These are phyloP conservation scores for Colletotrichum magnum DNA, from an alignment of 2,329 filamentous ascomycete genomes.

Conservation along the genomic window DNA sequence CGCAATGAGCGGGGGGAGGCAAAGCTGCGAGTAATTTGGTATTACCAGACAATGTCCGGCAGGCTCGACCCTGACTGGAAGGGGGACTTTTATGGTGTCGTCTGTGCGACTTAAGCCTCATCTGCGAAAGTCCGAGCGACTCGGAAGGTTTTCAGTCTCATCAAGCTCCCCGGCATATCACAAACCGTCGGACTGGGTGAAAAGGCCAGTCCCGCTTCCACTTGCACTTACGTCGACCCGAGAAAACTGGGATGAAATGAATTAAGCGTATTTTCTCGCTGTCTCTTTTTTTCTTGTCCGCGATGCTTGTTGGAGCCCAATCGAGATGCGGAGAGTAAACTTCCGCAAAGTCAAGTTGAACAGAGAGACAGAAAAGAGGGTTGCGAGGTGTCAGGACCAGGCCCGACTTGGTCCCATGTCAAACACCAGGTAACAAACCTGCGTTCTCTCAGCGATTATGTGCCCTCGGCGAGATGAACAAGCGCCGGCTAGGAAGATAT, in stretches of 20 bases:
- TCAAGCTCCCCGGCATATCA: constrained; percentile 10
- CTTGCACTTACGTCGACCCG: background rate
- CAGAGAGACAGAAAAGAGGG: background rate
- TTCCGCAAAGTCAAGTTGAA: no score
- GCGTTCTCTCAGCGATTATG: background rate
- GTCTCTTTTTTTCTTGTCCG: background rate
- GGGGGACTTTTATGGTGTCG: constrained; percentile 9
- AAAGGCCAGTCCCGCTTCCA: background rate
- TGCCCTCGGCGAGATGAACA: background rate
- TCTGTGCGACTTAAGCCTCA: constrained; percentile 29
- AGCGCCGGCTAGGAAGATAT: no score
- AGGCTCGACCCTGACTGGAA: constrained; percentile 2
- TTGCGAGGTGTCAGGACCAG: background rate
- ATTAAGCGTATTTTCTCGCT: background rate
- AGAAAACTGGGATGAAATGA: background rate
- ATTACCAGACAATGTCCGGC: background rate
- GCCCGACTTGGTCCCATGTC: background rate
- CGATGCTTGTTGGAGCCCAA: background rate
- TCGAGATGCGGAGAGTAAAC: background rate
- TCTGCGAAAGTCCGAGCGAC: constrained; percentile 18
- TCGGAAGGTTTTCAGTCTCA: constrained; percentile 14
- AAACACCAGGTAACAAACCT: background rate
- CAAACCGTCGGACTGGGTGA: background rate
- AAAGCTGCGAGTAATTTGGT: background rate
- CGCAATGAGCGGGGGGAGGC: background rate